phyloP scores from a whole-genome alignment of 2,329 filamentous ascomycete species.

The Hortaea werneckii region DNA sequence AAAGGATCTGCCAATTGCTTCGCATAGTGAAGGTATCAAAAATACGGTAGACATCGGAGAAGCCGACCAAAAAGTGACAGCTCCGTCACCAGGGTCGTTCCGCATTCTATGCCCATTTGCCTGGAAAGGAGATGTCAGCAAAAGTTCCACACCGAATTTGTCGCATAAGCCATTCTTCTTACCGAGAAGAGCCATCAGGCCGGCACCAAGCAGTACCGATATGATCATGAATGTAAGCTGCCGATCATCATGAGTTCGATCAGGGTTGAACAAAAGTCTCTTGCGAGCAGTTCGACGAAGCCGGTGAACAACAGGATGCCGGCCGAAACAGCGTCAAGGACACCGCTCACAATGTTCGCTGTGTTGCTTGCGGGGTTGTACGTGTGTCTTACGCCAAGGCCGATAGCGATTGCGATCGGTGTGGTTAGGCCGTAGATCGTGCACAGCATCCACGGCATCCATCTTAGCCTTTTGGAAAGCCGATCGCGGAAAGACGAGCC shows the following conservation, averaged over 20 bases:
- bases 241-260: slow-evolving; percentile 85
- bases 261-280: slow-evolving; percentile 55
- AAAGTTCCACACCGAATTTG: background rate
- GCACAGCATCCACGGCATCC: slow-evolving; percentile 68
- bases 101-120: slow-evolving; percentile 1
- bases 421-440: slow-evolving; percentile 67
- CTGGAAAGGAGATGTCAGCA: background rate
- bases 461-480: slow-evolving; percentile 63
- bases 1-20: no score
- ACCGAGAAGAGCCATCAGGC: slow-evolving; percentile 70
- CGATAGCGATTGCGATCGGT: slow-evolving; percentile 74
- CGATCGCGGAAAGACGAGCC: slow-evolving; percentile 69
- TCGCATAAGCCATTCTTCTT: slow-evolving; percentile 48
- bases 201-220: slow-evolving; percentile 63
- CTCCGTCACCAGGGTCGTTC: no score
- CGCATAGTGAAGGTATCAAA: no score
- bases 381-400: slow-evolving; percentile 59
- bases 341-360: slow-evolving; percentile 68
- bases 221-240: slow-evolving; percentile 86
- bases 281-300: slow-evolving; percentile 47
- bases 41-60: no score
- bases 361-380: slow-evolving; percentile 53
- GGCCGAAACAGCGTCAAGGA: slow-evolving; percentile 80
- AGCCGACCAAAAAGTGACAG: no score
- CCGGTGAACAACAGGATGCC: slow-evolving; percentile 89